Base-by-base conservation (phyloP, 164 flowering plant genomes). In the Magnolia sinica region DNA sequence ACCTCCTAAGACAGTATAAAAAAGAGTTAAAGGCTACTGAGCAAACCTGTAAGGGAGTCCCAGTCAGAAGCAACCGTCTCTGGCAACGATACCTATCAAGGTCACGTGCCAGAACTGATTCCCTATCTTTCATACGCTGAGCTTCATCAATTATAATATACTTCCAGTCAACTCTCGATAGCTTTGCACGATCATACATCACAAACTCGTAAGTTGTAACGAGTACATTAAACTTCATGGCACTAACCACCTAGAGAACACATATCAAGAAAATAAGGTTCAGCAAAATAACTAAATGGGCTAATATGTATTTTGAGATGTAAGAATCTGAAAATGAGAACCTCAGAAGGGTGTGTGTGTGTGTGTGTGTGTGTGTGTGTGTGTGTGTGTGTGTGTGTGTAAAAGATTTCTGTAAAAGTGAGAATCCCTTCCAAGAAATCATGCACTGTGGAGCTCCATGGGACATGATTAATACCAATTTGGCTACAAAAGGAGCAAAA, bases 61-160 rank as follows among this genome's bases (percentile, higher is more conserved):
- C 99, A 0, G 99, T 96, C 51, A 94, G 92, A 84, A 96, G 98
- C 66, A 96, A 75, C 67, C 98, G 93, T 85, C 99, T 88, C 83
- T 91, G 97, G 79, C 98, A 92, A 75, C 98, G 95, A 78, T 94
- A 96, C 83, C 96, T 89, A 83, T 96, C 99, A 83, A 96, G 97
- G 82, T 96, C 99, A 76, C 99, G 98, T 20, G 98, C 97, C 77
- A 94, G 85, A 84, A 94, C 98, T 11, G 99, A 96, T 74, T 96
- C 98, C 80, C 99, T 88, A 79, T 96, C 98, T 82, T 96, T 96
- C 98, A 96, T 96, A 72, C 99, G 79, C 78, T 96, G 99, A 74
- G 99, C 99, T 84, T 96, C 99, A 87, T 96, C 99, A 83, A 96
- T 96, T 87, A 96, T 87, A 68, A 96, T 93, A 80, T 96, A 96